phyloP scores from a whole-genome alignment of 139 green algal genomes.

The Prasinococcaceae sp. region DNA sequence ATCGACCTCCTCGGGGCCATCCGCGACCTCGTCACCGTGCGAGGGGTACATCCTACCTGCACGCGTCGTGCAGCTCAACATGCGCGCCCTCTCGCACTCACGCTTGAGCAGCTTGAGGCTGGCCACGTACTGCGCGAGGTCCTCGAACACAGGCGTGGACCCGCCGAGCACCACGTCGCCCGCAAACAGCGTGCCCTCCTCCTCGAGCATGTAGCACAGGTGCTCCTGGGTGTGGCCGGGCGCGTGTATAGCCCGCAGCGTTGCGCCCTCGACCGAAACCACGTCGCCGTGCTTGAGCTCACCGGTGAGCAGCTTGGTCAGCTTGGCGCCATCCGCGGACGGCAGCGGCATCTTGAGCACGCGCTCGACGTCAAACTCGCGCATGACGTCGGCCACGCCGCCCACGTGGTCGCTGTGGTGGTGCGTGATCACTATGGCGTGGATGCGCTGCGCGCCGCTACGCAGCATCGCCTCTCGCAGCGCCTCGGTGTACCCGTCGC shows the following conservation, averaged over 20 bases:
- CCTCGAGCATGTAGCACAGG: conserved; percentile 6
- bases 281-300: conserved; percentile 7
- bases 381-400: neutral
- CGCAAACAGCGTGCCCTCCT: conserved; percentile 7
- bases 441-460: neutral
- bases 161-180: conserved; percentile 10
- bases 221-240: conserved; percentile 9
- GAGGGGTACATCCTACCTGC: too few species aligned
- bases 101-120: too few species aligned
- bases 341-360: too few species aligned
- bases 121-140: neutral
- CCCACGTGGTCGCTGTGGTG: conserved; percentile 7
- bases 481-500: neutral
- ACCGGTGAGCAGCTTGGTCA: too few species aligned
- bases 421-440: conserved; percentile 7
- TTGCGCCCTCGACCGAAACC: neutral
- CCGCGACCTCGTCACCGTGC: too few species aligned
- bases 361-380: too few species aligned
- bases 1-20: too few species aligned
- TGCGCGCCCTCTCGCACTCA: too few species aligned
- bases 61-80: too few species aligned
- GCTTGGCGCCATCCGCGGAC: too few species aligned
- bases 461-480: neutral
- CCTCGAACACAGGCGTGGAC: conserved; percentile 1
- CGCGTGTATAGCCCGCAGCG: conserved; percentile 5